Evolutionary conservation across 768 basidiomycete species (phyloP).

Genomic region (Phaeotremella skinneri): DNA sequence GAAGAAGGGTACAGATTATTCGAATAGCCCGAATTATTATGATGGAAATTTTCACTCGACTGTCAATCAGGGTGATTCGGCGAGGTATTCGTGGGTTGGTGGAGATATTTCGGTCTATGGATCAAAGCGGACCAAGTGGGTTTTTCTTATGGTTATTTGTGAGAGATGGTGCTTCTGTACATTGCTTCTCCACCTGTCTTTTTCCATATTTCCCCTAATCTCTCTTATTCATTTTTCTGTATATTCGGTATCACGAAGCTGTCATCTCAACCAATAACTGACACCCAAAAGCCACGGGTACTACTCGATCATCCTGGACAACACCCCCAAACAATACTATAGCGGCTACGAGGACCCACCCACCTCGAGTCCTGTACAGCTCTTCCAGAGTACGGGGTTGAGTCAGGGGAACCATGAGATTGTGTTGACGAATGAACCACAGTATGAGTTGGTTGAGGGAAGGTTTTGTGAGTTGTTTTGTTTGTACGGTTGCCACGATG

Average conservation of each 20-base stretch:
- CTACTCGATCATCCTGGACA: conserved; percentile 14
- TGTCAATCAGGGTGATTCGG: conserved; percentile 11
- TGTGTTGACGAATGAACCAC: conserved; percentile 8
- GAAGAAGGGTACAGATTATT: not conserved
- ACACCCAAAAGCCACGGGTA: conserved; percentile 20
- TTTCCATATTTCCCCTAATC: not conserved
- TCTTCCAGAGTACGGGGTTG: conserved; percentile 7
- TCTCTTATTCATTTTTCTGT: no score
- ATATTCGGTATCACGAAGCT: no score
- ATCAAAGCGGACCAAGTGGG: conserved; percentile 20
- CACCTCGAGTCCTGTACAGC: conserved; percentile 9
- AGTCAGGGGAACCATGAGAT: conserved; percentile 13
- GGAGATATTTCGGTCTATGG: conserved; percentile 14
- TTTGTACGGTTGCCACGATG: not conserved
- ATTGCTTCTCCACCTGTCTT: not conserved
- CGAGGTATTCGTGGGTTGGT: conserved; percentile 19
- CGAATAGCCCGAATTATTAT: conserved; percentile 11
- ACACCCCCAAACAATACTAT: not conserved
- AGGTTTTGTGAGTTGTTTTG: not conserved
- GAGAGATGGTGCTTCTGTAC: not conserved
- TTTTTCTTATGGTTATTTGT: not conserved
- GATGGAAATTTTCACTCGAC: conserved; percentile 18
- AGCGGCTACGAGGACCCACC: conserved; percentile 13
- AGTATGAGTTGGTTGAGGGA: not conserved
- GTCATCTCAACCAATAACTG: no score